These are phyloP conservation scores for Metschnikowia amazonensis DNA, from an alignment of 805 yeast genomes.

Conservation along the genomic window DNA sequence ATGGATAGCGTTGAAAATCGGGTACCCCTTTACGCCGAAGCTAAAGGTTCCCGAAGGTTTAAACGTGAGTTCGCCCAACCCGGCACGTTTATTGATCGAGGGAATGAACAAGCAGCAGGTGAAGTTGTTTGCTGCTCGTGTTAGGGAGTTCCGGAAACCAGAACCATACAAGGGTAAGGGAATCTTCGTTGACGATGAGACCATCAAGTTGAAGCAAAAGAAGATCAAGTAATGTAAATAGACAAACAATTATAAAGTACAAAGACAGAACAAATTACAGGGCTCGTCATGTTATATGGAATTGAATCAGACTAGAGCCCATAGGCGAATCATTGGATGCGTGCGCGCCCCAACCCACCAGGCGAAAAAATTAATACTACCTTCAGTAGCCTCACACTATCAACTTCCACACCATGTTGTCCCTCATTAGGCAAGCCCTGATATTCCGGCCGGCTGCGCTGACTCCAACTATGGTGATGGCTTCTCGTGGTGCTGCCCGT, in stretches of 20 bases:
- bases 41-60: slow-evolving; percentile 74
- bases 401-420: slow-evolving; percentile 6
- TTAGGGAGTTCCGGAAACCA: slow-evolving; percentile 87
- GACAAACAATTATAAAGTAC: background rate
- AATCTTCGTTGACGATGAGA: slow-evolving; percentile 86
- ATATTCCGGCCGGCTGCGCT: slow-evolving; percentile 2
- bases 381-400: background rate
- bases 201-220: slow-evolving; percentile 84
- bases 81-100: slow-evolving; percentile 79
- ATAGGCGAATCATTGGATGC: background rate
- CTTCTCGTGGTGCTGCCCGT: slow-evolving; percentile 37
- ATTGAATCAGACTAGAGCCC: too few relatives aligned
- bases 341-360: slow-evolving; percentile 7
- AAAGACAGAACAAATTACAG: background rate
- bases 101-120: slow-evolving; percentile 88
- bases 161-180: slow-evolving; percentile 99
- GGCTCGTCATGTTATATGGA: background rate
- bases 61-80: slow-evolving; percentile 72
- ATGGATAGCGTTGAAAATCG: slow-evolving; percentile 75
- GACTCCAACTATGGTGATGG: slow-evolving; percentile 7
- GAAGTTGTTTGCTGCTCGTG: slow-evolving; percentile 79
- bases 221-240: slow-evolving; percentile 67
- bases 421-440: slow-evolving; percentile 10
- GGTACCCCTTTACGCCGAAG: slow-evolving; percentile 78
- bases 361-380: background rate